Percentiles rank a stretch among this genome's conserved stretches.
Evolutionary conservation across 148 eudicot species (phyloP).

Genomic region (Persicaria tinctoria): DNA sequence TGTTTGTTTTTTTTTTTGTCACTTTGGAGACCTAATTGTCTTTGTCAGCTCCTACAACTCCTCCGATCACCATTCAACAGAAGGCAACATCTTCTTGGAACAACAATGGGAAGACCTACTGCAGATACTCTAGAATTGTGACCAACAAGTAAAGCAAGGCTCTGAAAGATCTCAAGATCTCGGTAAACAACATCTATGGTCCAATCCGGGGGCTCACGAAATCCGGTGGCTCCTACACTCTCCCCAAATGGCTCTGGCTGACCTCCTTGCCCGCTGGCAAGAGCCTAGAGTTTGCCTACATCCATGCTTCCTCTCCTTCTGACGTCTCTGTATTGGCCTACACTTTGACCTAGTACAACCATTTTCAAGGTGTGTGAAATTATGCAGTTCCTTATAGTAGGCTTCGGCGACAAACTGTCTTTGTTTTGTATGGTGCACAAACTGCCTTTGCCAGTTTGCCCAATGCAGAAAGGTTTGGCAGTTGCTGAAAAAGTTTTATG

Average conservation of each 20-base stretch:
- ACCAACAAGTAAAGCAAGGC: conserved; percentile 76
- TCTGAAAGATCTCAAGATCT: conserved; percentile 50
- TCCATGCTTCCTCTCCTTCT: conserved; percentile 72
- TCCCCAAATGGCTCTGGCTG: conserved; percentile 81
- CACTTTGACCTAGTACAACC: conserved; percentile 36
- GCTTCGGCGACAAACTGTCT: not conserved
- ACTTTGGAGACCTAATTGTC: not conserved
- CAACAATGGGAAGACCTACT: conserved; percentile 48
- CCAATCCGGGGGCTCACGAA: conserved; percentile 83
- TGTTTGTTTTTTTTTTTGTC: not conserved
- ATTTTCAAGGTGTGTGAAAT: conserved; percentile 23
- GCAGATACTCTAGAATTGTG: no score
- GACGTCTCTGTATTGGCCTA: conserved; percentile 56
- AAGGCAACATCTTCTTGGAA: conserved; percentile 63
- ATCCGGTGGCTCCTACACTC: conserved; percentile 35
- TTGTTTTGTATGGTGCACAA: no score
- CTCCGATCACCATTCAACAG: conserved; percentile 45
- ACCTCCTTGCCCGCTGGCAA: conserved; percentile 57
- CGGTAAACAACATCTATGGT: conserved; percentile 68
- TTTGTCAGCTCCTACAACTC: conserved; percentile 37
- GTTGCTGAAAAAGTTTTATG: no score
- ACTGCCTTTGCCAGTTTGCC: no score
- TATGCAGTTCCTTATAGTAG: conserved; percentile 46
- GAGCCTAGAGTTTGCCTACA: conserved; percentile 73
- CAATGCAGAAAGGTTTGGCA: no score